Base-by-base conservation (phyloP, 176 grass and related monocot species). In the Tillandsia leiboldiana region DNA sequence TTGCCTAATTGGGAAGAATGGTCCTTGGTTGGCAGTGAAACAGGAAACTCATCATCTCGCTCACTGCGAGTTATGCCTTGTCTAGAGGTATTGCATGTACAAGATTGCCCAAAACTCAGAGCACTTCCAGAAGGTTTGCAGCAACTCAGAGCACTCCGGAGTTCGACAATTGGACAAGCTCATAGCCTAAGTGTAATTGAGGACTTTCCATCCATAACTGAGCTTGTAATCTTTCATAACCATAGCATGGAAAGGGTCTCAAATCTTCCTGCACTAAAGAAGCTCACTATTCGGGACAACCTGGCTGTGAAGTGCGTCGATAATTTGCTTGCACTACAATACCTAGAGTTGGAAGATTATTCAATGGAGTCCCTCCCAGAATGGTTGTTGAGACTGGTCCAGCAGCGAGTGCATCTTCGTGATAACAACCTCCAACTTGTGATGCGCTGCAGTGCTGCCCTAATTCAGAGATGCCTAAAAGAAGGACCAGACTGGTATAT, bases 1-100 rank as follows among this genome's bases (percentile, higher is more conserved):
- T 71, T 82, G 80, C 24, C 50, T 15, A 82, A 82, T 49, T 82
- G 73, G 73, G 80, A 81, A 63, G 22, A 75, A n/a, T 75, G 72
- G 72, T 81, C 73, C 1, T 71, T 77, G 12, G 11, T 23, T 48
- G 23, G 28, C 51, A 51, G 28, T 8, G 58, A 56, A 26, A 15
- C 58, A 14, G 12, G 23, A 53, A 22, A 2, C 26, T 13, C 7
- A 2, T 20, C 47, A 53, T 22, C 3, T 65, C 26, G 2, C 12
- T 70, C 57, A 12, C 0, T 78, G 10, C 14, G 3, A 12, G 11
- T 72, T 11, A 11, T 82, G 23, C 78, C 83, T 28, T 0, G 20
- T 66, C 20, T 86, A 4, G 9, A 29, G 1, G 0, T 0, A 2
- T n/a, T 77, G 3, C 0, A 0, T 6, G 14, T 86, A 8, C 0